Conservation (phyloP, 768 basidiomycete genomes). For the Hypsizygus marmoreus region DNA sequence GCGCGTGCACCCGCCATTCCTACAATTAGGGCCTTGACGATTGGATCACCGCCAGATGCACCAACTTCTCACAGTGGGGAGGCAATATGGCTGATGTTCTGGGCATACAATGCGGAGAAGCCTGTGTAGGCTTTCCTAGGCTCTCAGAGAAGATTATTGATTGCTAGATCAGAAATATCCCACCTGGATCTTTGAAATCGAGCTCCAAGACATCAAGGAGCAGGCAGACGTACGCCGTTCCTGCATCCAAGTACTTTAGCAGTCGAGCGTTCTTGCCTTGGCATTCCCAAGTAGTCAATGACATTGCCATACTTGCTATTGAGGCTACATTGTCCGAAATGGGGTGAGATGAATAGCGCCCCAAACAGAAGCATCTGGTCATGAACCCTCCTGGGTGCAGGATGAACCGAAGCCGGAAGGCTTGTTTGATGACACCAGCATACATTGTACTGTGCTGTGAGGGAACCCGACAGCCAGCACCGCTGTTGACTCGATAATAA, state of each 20-base stretch:
- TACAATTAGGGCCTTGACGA: slow-evolving; percentile 32
- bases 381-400: slow-evolving; percentile 35
- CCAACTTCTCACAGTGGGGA: slow-evolving; percentile 36
- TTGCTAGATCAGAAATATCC: slow-evolving; percentile 24
- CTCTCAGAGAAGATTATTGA: slow-evolving; percentile 26
- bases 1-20: slow-evolving; percentile 28
- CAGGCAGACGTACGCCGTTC: slow-evolving; percentile 23
- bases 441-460: slow-evolving; percentile 22
- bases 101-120: slow-evolving; percentile 20
- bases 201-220: slow-evolving; percentile 35
- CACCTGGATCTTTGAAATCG: slow-evolving; percentile 13
- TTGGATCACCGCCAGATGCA: slow-evolving; percentile 34
- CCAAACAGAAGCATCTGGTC: slow-evolving; percentile 30
- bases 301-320: slow-evolving; percentile 22
- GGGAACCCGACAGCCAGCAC: slow-evolving; percentile 26
- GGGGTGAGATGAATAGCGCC: slow-evolving; percentile 31
- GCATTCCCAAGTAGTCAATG: slow-evolving; percentile 26
- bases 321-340: slow-evolving; percentile 26
- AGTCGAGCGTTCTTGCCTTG: slow-evolving; percentile 26
- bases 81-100: slow-evolving; percentile 23
- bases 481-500: slow-evolving; percentile 22
- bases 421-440: slow-evolving; percentile 31
- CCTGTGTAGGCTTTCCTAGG: slow-evolving; percentile 30
- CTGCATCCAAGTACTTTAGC: not conserved
- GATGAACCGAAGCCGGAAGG: slow-evolving; percentile 33